Base-by-base conservation (phyloP, 495 filamentous ascomycete genomes). In the Mytilinidion resinicola region DNA sequence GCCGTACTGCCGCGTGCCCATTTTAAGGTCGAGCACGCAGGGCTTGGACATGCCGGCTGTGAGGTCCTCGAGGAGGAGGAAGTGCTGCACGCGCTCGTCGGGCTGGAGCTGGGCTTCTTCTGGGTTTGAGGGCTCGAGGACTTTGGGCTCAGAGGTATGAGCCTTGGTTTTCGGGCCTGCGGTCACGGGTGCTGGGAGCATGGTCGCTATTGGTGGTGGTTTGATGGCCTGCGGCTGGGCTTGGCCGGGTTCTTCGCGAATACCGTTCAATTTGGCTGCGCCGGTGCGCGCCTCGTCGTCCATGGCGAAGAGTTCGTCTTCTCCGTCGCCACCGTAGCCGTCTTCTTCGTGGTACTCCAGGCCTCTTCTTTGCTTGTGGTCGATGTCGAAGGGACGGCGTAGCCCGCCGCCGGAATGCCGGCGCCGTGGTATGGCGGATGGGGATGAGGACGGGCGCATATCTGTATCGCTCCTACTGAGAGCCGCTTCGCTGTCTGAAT, bases 1-100 rank as follows among this genome's bases (percentile, higher is more conserved):
- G 12, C 93, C 93, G 72, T 96, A 96, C 69, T 98, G 93, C 3
- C 93, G 84, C n/a, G 93, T 98, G 10, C 93, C 93, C 93, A 98
- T 98, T 71, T 98, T 98, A 58, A 98, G 77, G 71, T 98, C 93
- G 64, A 98, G 85, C 41, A 96, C 93, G 72, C 93, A 97, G 11
- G 93, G 93, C 35, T 87, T 85, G 67, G 88, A 89, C 92, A 98
- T 96, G 36, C 93, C 93, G 6, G 93, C 89, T 2, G 93, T 98
- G 33, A 98, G 81, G 69, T 98, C 93, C 73, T 98, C 93, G n/a
- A 98, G 76, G 0, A 98, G 78, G 8, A 98, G 78, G 71, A 98
- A 98, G 65, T 91, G 92, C 68, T 96, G 88, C 21, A 93, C 87
- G 14, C 92, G 80, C 53, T 86, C 82, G 57, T 85, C 83, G 7